Conservation (phyloP, 805 yeast genomes). For the Torulaspora delbrueckii region DNA sequence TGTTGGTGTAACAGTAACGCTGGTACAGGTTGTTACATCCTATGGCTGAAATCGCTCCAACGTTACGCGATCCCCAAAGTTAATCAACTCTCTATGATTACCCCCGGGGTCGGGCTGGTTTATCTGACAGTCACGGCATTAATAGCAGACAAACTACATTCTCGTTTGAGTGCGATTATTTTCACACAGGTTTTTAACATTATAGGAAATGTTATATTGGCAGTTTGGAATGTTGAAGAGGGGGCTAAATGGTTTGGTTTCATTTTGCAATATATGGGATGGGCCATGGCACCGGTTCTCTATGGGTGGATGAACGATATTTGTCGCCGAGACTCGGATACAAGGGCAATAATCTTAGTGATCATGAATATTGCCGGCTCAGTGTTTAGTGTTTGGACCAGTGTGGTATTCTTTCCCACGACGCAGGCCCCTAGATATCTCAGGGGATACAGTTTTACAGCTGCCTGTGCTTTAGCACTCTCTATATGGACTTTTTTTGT, state of each 20-base stretch:
- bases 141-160: constrained; percentile 46
- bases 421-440: constrained; percentile 50
- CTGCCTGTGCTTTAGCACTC: constrained; percentile 31
- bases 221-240: constrained; percentile 52
- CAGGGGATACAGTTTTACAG: constrained; percentile 49
- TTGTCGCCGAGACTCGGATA: constrained; percentile 49
- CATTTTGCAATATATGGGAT: constrained; percentile 51
- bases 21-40: constrained; percentile 47
- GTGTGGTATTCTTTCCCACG: constrained; percentile 43
- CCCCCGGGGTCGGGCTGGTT: constrained; percentile 52
- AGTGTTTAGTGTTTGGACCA: constrained; percentile 50
- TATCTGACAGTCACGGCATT: constrained; percentile 28
- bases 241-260: constrained; percentile 58
- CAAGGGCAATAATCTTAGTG: constrained; percentile 48
- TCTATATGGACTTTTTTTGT: constrained; percentile 27
- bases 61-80: constrained; percentile 41
- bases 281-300: constrained; percentile 57
- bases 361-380: constrained; percentile 51
- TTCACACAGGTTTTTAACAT: constrained; percentile 51
- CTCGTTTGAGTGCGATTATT: constrained; percentile 51
- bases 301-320: constrained; percentile 59
- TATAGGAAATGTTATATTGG: constrained; percentile 47
- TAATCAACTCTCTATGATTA: constrained; percentile 47
- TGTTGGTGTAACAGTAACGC: constrained; percentile 56
- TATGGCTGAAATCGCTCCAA: constrained; percentile 54